A percentile compares a stretch with the other conserved stretches of the same genome.
phyloP scores from a whole-genome alignment of 2,329 filamentous ascomycete genomes.

The Pseudogymnoascus sp. region DNA sequence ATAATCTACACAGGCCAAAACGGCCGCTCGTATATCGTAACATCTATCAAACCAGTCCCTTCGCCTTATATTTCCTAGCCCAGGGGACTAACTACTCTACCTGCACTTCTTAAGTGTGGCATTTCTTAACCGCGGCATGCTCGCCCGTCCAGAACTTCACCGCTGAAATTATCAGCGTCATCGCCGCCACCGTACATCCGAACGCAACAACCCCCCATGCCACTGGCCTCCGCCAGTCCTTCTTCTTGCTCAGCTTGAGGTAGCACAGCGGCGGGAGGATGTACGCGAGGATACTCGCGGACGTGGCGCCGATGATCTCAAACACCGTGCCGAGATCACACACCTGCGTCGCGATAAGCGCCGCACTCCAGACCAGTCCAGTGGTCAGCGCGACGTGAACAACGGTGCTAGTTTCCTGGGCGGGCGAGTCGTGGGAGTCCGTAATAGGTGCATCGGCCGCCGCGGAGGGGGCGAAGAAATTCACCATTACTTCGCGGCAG shows the following conservation, averaged over 20 bases:
- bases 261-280: constrained; percentile 93
- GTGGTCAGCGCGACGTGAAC: constrained; percentile 78
- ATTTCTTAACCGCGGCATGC: not conserved
- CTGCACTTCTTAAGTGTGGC: not conserved
- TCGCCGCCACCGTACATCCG: constrained; percentile 55
- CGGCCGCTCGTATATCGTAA: not conserved
- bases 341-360: constrained; percentile 70
- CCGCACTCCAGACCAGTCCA: constrained; percentile 67
- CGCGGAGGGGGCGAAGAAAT: constrained; percentile 55
- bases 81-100: not conserved
- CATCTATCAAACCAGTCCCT: not conserved
- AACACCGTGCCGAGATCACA: constrained; percentile 94
- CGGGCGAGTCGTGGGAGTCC: constrained; percentile 43
- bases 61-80: not conserved
- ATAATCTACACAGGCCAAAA: not conserved
- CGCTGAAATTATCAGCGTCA: constrained; percentile 12
- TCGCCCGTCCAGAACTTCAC: not conserved
- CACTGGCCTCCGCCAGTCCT: constrained; percentile 59
- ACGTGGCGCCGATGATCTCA: constrained; percentile 91
- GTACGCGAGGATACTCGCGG: constrained; percentile 87
- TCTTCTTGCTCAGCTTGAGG: constrained; percentile 76
- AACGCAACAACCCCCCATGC: constrained; percentile 70
- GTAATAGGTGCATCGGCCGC: constrained; percentile 15
- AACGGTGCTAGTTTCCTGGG: constrained; percentile 62
- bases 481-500: constrained; percentile 91